Evolutionary conservation across 2,329 filamentous ascomycete species (phyloP).

Genomic region (Diaporthe sp.): DNA sequence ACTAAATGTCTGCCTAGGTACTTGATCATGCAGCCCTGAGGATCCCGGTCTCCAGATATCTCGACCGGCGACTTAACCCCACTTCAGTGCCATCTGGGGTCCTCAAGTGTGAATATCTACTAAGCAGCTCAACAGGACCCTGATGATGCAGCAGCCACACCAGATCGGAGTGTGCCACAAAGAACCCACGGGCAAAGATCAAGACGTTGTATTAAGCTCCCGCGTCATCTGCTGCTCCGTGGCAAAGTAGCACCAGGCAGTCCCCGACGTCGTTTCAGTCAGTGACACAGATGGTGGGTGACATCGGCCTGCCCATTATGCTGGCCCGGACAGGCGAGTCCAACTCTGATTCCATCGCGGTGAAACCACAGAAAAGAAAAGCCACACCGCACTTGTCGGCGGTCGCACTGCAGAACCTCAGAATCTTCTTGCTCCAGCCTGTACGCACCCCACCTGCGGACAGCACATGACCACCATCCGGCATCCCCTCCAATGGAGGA

Average conservation of each 20-base stretch:
- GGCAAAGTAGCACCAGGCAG: constrained; percentile 4
- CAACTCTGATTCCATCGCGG: neutral
- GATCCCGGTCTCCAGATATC: too few species aligned
- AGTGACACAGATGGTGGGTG: constrained; percentile 10
- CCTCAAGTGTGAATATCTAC: neutral
- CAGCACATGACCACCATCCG: neutral
- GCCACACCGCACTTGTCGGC: neutral
- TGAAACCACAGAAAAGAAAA: neutral
- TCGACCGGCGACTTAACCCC: too few species aligned
- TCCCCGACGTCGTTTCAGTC: neutral
- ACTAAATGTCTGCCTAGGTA: neutral
- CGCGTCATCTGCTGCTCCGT: constrained; percentile 11
- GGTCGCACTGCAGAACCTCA: constrained; percentile 3
- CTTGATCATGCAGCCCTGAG: too few species aligned
- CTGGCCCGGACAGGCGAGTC: neutral
- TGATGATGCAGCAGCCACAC: neutral
- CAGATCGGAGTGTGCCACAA: neutral
- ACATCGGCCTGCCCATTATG: neutral
- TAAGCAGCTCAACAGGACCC: neutral
- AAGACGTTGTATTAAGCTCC: constrained; percentile 1
- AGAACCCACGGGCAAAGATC: neutral
- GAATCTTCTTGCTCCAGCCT: constrained; percentile 14
- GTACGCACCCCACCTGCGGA: neutral
- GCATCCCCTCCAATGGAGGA: neutral
- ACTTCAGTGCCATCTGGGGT: too few species aligned